phyloP scores from a whole-genome alignment of 257 asterid species.

The Catharanthus roseus region DNA sequence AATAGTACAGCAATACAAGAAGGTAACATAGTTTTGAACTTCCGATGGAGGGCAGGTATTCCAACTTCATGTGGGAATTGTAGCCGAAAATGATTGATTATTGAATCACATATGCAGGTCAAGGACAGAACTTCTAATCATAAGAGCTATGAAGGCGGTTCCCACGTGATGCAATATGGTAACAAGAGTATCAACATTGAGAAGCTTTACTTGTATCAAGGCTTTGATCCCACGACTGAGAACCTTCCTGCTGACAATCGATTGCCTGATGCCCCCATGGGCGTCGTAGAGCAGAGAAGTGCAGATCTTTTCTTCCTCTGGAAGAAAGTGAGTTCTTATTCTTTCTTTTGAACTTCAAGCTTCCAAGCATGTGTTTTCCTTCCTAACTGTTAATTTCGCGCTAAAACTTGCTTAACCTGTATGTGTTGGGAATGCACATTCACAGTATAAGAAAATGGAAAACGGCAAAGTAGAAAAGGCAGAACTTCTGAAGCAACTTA shows the following conservation, averaged over 20 bases:
- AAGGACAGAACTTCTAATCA: slow-evolving; percentile 72
- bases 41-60: not conserved
- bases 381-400: not conserved
- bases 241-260: slow-evolving; percentile 54
- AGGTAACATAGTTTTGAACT: slow-evolving; percentile 28
- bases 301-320: slow-evolving; percentile 71
- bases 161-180: slow-evolving; percentile 95
- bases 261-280: slow-evolving; percentile 24
- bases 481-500: slow-evolving; percentile 42
- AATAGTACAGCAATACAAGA: slow-evolving; percentile 54
- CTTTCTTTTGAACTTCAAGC: not conserved
- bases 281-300: slow-evolving; percentile 73
- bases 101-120: slow-evolving; percentile 44
- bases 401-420: too few relatives aligned
- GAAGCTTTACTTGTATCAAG: slow-evolving; percentile 66
- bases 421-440: too few relatives aligned
- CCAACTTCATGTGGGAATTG: not conserved
- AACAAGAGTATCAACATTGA: slow-evolving; percentile 52
- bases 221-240: slow-evolving; percentile 64
- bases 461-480: slow-evolving; percentile 33
- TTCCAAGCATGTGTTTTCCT: not conserved
- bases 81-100: too few relatives aligned
- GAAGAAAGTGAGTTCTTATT: slow-evolving; percentile 48
- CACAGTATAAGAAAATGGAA: slow-evolving; percentile 45
- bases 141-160: slow-evolving; percentile 51